Conservation (phyloP, 2,329 filamentous ascomycete genomes). For the Beauveria varroae region DNA sequence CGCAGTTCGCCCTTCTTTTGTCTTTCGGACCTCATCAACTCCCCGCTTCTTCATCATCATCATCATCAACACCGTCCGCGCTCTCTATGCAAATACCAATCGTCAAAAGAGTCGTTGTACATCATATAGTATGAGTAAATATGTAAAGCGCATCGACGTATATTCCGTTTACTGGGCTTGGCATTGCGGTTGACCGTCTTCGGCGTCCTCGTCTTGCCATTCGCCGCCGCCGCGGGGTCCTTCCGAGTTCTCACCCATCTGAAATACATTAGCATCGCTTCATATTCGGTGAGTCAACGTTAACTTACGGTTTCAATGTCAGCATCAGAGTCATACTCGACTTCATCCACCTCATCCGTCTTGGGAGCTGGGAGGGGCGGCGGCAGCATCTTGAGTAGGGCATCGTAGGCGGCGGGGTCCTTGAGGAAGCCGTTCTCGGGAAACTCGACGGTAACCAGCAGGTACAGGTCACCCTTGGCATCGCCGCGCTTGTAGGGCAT, state of each 20-base stretch:
- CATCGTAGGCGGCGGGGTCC: conserved; percentile 61
- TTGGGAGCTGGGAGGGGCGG: conserved; percentile 52
- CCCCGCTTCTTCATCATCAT: neutral
- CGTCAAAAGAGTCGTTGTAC: neutral
- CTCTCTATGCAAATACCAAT: neutral
- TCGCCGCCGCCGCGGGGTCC: conserved; percentile 58
- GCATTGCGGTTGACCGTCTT: conserved; percentile 60
- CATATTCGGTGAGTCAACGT: neutral
- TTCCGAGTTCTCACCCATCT: conserved; percentile 66
- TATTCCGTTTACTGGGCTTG: conserved; percentile 54
- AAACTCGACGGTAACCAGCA: conserved; percentile 80
- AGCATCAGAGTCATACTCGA: conserved; percentile 75
- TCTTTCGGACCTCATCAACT: neutral
- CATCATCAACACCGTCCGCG: neutral
- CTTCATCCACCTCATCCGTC: conserved; percentile 75
- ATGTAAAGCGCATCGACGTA: neutral
- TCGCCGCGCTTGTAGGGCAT: conserved; percentile 92
- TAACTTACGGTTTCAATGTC: conserved; percentile 66
- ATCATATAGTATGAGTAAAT: neutral
- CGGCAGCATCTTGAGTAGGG: conserved; percentile 70
- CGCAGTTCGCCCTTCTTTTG: neutral
- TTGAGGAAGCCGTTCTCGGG: conserved; percentile 79
- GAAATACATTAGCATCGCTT: neutral
- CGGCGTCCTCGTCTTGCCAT: conserved; percentile 67
- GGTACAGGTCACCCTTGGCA: conserved; percentile 74